These are phyloP conservation scores for Pyrus communis DNA, from an alignment of 306 rosid genomes.

Conservation along the genomic window DNA sequence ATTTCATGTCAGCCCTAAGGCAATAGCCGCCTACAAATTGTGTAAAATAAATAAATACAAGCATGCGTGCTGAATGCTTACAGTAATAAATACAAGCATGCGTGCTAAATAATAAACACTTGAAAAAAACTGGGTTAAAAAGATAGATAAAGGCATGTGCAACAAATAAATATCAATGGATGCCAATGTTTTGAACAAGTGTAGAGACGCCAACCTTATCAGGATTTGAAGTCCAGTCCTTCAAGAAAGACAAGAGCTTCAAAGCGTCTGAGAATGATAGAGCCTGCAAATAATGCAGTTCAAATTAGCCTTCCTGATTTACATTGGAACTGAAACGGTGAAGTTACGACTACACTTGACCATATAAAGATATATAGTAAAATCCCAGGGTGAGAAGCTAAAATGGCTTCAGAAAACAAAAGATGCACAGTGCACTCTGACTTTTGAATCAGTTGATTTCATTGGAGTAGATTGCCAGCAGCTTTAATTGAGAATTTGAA, in stretches of 20 bases:
- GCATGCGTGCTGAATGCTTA: not conserved
- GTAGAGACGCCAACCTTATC: slow-evolving; percentile 53
- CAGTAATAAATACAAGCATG: not conserved
- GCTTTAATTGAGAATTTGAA: not conserved
- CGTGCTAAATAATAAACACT: not conserved
- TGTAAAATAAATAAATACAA: too few species aligned
- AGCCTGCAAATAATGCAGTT: slow-evolving; percentile 47
- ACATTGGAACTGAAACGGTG: not conserved
- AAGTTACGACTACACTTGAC: not conserved
- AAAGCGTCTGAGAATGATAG: slow-evolving; percentile 87
- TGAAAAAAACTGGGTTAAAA: not conserved
- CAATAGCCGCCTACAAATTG: too few species aligned
- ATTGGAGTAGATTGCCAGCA: not conserved
- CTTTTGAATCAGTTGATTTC: not conserved
- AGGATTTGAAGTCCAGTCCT: slow-evolving; percentile 75
- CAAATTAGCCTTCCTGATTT: slow-evolving; percentile 4
- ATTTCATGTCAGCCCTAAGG: too few species aligned
- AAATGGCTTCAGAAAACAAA: not conserved
- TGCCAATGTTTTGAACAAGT: slow-evolving; percentile 1
- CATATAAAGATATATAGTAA: not conserved
- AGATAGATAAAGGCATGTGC: not conserved
- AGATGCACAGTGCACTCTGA: not conserved
- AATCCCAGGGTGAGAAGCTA: not conserved
- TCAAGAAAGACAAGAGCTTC: slow-evolving; percentile 69
- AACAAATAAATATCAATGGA: not conserved